Percentiles rank a stretch among this genome's conserved stretches.
Conservation (phyloP, 108 stramenopile genomes). For the Nannochloropsis gaditana region DNA sequence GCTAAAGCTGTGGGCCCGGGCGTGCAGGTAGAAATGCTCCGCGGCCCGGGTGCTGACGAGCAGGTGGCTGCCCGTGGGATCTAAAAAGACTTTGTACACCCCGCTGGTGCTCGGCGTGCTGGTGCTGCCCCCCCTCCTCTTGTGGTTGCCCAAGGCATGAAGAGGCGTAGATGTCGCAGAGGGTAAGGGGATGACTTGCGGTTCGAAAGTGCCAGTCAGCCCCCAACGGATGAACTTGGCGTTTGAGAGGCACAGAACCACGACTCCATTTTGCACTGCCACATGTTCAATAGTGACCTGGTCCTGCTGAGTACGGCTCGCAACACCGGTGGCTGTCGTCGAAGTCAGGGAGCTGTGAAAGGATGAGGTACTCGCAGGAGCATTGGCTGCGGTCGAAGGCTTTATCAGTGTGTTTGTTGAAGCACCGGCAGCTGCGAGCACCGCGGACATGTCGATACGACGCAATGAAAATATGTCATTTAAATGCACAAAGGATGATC, state of each 20-base stretch:
- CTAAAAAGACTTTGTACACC: slow-evolving; percentile 42
- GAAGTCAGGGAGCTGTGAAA: neutral
- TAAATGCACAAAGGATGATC: neutral
- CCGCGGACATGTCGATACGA: neutral
- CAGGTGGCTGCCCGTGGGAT: slow-evolving; percentile 42
- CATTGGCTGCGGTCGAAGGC: neutral
- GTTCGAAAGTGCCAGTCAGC: neutral
- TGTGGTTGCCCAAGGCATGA: too few relatives aligned
- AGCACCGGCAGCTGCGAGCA: neutral
- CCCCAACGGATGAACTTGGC: neutral
- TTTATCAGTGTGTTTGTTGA: neutral
- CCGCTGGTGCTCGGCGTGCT: slow-evolving; percentile 32
- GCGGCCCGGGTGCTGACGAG: slow-evolving; percentile 32
- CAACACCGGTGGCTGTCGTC: neutral
- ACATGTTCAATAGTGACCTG: neutral
- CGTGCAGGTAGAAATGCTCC: slow-evolving; percentile 42
- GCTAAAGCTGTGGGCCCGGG: slow-evolving; percentile 11
- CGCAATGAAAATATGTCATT: neutral
- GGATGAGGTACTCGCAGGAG: neutral
- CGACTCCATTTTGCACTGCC: neutral
- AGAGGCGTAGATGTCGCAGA: neutral
- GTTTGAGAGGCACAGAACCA: neutral
- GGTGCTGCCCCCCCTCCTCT: neutral
- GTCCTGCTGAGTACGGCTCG: neutral
- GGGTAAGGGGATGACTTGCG: neutral